Percentiles rank a stretch among this genome's conserved stretches.
Conservation (phyloP, 768 basidiomycete genomes). For the Lyophyllum shimeji region DNA sequence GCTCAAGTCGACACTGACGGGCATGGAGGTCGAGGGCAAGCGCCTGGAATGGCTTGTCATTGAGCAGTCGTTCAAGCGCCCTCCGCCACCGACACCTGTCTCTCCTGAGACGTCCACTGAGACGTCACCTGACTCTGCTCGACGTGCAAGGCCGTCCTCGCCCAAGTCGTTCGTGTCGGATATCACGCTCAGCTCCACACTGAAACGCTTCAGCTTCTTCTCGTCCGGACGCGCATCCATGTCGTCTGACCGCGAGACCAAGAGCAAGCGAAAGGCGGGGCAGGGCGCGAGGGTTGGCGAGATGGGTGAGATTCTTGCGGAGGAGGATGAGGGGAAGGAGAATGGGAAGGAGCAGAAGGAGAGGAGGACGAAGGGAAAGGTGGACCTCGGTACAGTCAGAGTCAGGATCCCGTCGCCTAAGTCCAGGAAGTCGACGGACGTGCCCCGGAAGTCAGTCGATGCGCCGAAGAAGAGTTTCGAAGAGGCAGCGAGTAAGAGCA, state of each 20-base stretch:
- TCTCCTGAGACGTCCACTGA: conserved; percentile 7
- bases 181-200: conserved; percentile 45
- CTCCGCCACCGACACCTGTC: conserved; percentile 31
- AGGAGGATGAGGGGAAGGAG: conserved; percentile 43
- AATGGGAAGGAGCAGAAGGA: not conserved
- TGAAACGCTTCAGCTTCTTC: conserved; percentile 70
- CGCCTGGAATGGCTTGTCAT: conserved; percentile 64
- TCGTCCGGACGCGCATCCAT: conserved; percentile 32
- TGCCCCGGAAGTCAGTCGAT: conserved; percentile 19
- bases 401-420: conserved; percentile 29
- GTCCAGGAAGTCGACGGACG: conserved; percentile 28
- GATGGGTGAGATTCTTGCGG: conserved; percentile 66
- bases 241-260: conserved; percentile 28
- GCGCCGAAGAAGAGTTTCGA: conserved; percentile 18
- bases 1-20: conserved; percentile 45
- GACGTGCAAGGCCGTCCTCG: conserved; percentile 31
- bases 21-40: conserved; percentile 32
- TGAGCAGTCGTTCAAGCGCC: conserved; percentile 54
- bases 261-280: conserved; percentile 33
- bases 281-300: conserved; percentile 53
- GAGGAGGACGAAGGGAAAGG: conserved; percentile 13
- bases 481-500: conserved; percentile 1
- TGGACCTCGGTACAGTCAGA: conserved; percentile 16
- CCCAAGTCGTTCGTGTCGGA: conserved; percentile 48
- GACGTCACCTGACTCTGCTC: conserved; percentile 16